A percentile compares a stretch with the other conserved stretches of the same genome.
phyloP scores from a whole-genome alignment of 139 green algal species.

The Chlamydomonas sp. region DNA sequence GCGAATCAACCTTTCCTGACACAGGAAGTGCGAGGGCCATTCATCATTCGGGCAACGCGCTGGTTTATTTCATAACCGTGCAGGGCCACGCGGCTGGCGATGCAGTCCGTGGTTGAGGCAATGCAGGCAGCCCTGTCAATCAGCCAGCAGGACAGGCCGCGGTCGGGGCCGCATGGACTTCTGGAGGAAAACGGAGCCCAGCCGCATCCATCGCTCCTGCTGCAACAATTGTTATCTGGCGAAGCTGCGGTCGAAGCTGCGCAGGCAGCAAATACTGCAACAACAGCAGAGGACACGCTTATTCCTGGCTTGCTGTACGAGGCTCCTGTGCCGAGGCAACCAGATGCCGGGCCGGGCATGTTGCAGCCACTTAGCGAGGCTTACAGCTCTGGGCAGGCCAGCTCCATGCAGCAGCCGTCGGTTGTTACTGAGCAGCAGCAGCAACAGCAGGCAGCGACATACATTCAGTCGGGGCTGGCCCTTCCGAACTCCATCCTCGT shows the following conservation, averaged over 20 bases:
- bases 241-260: conserved; percentile 16
- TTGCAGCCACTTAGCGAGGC: neutral
- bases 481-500: neutral
- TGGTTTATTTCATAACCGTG: conserved; percentile 4
- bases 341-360: neutral
- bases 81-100: neutral
- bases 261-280: neutral
- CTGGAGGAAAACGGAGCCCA: conserved; percentile 19
- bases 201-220: neutral
- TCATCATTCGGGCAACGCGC: conserved; percentile 3
- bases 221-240: conserved; percentile 17
- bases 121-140: neutral
- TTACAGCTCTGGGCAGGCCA: neutral
- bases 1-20: too few relatives aligned
- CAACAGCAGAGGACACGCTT: too few relatives aligned
- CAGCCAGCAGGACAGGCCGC: neutral
- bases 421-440: neutral
- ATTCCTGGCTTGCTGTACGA: neutral
- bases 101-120: neutral
- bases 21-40: too few relatives aligned
- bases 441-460: neutral
- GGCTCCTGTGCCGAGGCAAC: neutral
- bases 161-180: conserved; percentile 1
- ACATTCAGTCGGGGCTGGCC: neutral
- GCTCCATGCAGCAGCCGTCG: too few relatives aligned